Conservation (phyloP, 352 stramenopile species). For the Globisporangium viniferum region DNA sequence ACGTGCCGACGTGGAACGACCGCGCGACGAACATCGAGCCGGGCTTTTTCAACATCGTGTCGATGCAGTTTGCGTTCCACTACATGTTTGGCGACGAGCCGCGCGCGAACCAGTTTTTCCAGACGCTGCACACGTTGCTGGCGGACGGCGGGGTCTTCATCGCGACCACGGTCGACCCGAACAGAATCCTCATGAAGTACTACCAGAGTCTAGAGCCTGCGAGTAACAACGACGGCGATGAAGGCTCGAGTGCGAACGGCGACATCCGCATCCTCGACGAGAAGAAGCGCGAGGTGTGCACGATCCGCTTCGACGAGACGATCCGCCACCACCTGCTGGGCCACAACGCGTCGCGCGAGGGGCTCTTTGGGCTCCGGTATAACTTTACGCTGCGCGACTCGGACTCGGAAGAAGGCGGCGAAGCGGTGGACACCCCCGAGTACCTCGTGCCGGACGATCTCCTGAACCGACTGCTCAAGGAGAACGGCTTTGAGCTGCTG, state of each 20-base stretch:
- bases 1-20: conserved; percentile 51
- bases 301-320: conserved; percentile 67
- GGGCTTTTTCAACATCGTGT: conserved; percentile 93
- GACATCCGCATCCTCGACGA: conserved; percentile 72
- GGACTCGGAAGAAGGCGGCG: conserved; percentile 53
- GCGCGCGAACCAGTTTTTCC: conserved; percentile 92
- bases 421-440: conserved; percentile 87
- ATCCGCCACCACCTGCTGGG: conserved; percentile 47
- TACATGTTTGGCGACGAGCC: conserved; percentile 98
- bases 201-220: conserved; percentile 42
- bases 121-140: conserved; percentile 90
- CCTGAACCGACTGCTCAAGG: conserved; percentile 53
- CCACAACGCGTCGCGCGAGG: conserved; percentile 31
- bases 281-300: conserved; percentile 74
- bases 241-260: conserved; percentile 18
- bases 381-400: conserved; percentile 88
- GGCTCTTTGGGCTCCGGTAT: conserved; percentile 85
- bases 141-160: conserved; percentile 94
- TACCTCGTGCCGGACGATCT: conserved; percentile 89
- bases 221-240: conserved; percentile 16
- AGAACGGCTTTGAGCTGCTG: conserved; percentile 79
- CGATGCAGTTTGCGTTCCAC: conserved; percentile 99
- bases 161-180: conserved; percentile 96
- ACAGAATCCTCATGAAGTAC: conserved; percentile 87
- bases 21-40: conserved; percentile 38